Conservation (phyloP, 805 yeast genomes). For the Metschnikowia baotianmanensis region DNA sequence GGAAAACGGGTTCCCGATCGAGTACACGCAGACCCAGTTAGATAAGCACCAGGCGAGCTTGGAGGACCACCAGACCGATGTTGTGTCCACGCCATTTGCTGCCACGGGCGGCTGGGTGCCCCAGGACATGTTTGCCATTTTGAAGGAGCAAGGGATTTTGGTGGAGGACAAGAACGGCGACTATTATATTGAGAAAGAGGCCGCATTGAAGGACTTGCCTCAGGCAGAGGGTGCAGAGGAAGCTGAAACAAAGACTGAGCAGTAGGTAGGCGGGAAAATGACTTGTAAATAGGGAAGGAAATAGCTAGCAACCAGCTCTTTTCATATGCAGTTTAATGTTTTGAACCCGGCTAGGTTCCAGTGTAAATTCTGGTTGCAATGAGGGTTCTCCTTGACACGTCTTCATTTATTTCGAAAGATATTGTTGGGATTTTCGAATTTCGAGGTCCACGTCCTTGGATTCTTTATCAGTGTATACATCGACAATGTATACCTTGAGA, state of each 20-base stretch:
- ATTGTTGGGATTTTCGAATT: too few relatives aligned
- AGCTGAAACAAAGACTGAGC: neutral
- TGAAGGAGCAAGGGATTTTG: slow-evolving; percentile 66
- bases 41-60: slow-evolving; percentile 56
- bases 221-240: slow-evolving; percentile 3
- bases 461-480: too few relatives aligned
- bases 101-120: slow-evolving; percentile 96
- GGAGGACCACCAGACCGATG: slow-evolving; percentile 63
- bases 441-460: too few relatives aligned
- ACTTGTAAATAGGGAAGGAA: too few relatives aligned
- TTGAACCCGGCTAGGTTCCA: too few relatives aligned
- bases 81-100: slow-evolving; percentile 74
- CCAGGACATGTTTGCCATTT: slow-evolving; percentile 80
- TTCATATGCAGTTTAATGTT: too few relatives aligned
- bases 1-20: slow-evolving; percentile 53
- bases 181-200: slow-evolving; percentile 31
- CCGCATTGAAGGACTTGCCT: slow-evolving; percentile 23
- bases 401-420: too few relatives aligned
- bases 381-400: too few relatives aligned
- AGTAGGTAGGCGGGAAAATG: neutral
- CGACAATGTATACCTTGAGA: too few relatives aligned
- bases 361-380: too few relatives aligned
- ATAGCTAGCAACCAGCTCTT: too few relatives aligned
- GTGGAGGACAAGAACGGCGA: slow-evolving; percentile 51
- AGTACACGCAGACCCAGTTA: slow-evolving; percentile 56